Base-by-base conservation (phyloP, 2,329 filamentous ascomycete species). In the Phyllosticta citribraziliensis region DNA sequence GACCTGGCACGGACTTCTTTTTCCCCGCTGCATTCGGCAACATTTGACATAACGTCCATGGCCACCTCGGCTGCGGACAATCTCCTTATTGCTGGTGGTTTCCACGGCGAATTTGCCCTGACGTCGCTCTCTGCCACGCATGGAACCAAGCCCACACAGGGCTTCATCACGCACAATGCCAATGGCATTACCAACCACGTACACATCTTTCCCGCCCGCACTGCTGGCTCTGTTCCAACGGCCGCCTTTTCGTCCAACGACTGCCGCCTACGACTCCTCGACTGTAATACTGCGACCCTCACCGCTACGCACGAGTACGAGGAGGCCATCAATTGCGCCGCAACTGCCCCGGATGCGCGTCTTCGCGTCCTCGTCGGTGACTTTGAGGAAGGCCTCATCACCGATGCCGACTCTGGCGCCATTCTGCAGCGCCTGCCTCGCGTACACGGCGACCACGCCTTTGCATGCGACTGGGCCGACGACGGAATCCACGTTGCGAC, bases 401-500 rank as follows among this genome's bases (percentile, higher is more conserved):
- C 84, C 14, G 82, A 89, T 64, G 84, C 88, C 11, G 87, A 89
- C 60, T 84, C 81, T 12, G 85, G 87, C 14, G 75, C 75, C 80
- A 63, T 77, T 76, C 60, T 79, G 82, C 64, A 86, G 65, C 74
- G 76, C 25, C 80, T 92, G 1, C 72, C 76, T 3, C 33, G 33
- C 33, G 85, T 86, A 2, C 88, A 91, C 68, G 78, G 78, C 14
- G 88, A 91, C 68, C 88, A 81, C 66, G 87, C 85, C 1, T 93
- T 92, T 67, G 84, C 88, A 1, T 91, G 87, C 67, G 88, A 87
- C 65, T 93, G 89, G 89, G 86, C 88, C 19, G 84, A 88, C 58
- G 86, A 92, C 69, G 88, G 88, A 33, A 85, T 85, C 75, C 87
- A 85, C 12, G 81, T 92, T 20, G 89, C 89, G 12, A 92, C 89